phyloP scores from a whole-genome alignment of 2,329 filamentous ascomycete species.

The Aspergillus fructus region DNA sequence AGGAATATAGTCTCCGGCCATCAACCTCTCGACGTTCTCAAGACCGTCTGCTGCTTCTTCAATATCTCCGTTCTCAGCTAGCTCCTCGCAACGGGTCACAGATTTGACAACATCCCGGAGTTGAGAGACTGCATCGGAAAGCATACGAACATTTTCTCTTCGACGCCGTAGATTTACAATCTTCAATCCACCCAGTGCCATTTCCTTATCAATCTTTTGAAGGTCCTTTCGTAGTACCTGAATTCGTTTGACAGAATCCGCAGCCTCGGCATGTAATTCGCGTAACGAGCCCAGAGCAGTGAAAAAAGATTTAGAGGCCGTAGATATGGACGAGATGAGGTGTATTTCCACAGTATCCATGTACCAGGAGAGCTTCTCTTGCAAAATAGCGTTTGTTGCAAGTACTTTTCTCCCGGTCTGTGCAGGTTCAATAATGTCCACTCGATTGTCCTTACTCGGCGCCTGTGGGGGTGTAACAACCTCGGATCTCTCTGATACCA shows the following conservation, averaged over 20 bases:
- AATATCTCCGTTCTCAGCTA: conserved; percentile 81
- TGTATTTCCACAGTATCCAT: conserved; percentile 99
- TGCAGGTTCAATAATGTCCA: conserved; percentile 59
- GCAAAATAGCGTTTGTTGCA: conserved; percentile 93
- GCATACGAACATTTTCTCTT: conserved; percentile 77
- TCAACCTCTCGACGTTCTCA: conserved; percentile 73
- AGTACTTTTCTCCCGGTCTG: conserved; percentile 71
- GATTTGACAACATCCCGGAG: conserved; percentile 75
- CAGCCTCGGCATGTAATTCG: conserved; percentile 87
- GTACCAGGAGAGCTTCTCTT: conserved; percentile 99
- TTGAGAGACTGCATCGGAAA: conserved; percentile 81
- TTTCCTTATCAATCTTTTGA: conserved; percentile 76
- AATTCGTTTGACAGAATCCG: conserved; percentile 85
- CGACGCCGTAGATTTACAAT: conserved; percentile 80
- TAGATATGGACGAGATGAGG: conserved; percentile 92
- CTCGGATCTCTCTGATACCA: conserved; percentile 93
- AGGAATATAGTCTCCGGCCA: conserved; percentile 66
- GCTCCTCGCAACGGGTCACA: conserved; percentile 71
- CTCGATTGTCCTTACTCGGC: conserved; percentile 52
- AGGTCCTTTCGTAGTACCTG: conserved; percentile 77
- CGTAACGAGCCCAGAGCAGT: conserved; percentile 86
- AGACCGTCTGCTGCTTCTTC: conserved; percentile 77
- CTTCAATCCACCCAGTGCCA: conserved; percentile 80
- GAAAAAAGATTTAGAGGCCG: conserved; percentile 94
- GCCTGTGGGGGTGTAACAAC: conserved; percentile 72